Conservation (phyloP, 2,329 filamentous ascomycete genomes). For the Septoria linicola region DNA sequence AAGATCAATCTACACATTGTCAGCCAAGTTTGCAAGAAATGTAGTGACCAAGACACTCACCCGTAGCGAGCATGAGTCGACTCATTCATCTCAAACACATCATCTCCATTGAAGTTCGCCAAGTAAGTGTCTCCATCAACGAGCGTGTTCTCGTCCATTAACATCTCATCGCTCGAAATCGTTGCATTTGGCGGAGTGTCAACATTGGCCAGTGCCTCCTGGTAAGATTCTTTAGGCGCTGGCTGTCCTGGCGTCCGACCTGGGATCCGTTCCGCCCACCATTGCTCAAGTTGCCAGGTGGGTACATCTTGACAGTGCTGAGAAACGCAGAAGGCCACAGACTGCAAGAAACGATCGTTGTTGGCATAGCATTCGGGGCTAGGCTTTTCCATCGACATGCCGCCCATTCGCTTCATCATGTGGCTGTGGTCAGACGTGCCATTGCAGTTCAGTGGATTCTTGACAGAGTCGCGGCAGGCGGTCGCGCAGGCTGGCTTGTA, state of each 20-base stretch:
- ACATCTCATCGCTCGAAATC: slow-evolving; percentile 22
- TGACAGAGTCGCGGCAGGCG: slow-evolving; percentile 26
- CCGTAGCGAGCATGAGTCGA: slow-evolving; percentile 35
- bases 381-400: slow-evolving; percentile 20
- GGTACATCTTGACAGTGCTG: slow-evolving; percentile 28
- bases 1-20: slow-evolving; percentile 22
- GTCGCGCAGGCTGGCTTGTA: slow-evolving; percentile 30
- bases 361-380: slow-evolving; percentile 35
- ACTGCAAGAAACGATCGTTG: slow-evolving; percentile 31
- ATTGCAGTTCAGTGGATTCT: slow-evolving; percentile 19
- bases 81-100: slow-evolving; percentile 36
- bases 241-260: slow-evolving; percentile 20
- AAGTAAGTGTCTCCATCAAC: slow-evolving; percentile 34
- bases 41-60: slow-evolving; percentile 26
- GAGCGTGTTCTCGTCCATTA: slow-evolving; percentile 35
- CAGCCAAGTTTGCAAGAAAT: background rate
- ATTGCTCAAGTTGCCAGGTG: slow-evolving; percentile 32
- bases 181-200: slow-evolving; percentile 24
- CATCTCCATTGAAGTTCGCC: slow-evolving; percentile 31
- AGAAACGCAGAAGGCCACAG: slow-evolving; percentile 35
- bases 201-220: slow-evolving; percentile 32
- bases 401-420: slow-evolving; percentile 16
- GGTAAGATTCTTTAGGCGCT: slow-evolving; percentile 28
- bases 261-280: slow-evolving; percentile 32
- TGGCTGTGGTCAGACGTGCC: slow-evolving; percentile 11